These are phyloP conservation scores for Tricholoma hemisulphureum DNA, from an alignment of 768 basidiomycete genomes.

Conservation along the genomic window DNA sequence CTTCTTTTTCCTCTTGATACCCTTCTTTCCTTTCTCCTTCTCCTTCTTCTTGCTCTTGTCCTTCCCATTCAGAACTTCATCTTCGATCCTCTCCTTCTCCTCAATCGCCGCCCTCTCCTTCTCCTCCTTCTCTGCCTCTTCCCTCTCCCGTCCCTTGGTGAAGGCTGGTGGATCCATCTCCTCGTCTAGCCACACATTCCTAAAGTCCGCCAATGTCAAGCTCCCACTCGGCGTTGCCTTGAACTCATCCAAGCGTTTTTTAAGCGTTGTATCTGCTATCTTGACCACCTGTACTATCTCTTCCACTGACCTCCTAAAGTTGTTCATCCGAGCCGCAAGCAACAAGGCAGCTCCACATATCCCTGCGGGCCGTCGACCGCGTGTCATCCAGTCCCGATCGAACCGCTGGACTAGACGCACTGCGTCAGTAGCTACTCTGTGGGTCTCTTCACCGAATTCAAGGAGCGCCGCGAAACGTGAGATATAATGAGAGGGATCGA, in stretches of 20 bases:
- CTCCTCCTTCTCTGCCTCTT: constrained; percentile 52
- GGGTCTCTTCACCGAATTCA: constrained; percentile 94
- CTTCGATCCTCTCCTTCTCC: constrained; percentile 22
- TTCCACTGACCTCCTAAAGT: constrained; percentile 87
- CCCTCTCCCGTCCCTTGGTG: constrained; percentile 70
- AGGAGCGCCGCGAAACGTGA: constrained; percentile 92
- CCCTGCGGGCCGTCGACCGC: constrained; percentile 91
- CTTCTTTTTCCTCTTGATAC: constrained; percentile 35
- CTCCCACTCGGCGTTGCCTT: constrained; percentile 83
- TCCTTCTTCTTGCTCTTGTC: constrained; percentile 27
- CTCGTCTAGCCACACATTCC: constrained; percentile 87
- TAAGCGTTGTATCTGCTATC: constrained; percentile 93
- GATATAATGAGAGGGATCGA: constrained; percentile 97
- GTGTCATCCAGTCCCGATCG: constrained; percentile 96
- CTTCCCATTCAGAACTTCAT: constrained; percentile 25
- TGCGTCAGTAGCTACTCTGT: constrained; percentile 89
- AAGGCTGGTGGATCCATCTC: constrained; percentile 92
- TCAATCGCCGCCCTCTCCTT: constrained; percentile 32
- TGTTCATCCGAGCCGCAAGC: constrained; percentile 97
- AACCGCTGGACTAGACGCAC: constrained; percentile 91
- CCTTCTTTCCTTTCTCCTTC: constrained; percentile 33
- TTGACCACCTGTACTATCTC: constrained; percentile 99
- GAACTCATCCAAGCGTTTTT: constrained; percentile 94
- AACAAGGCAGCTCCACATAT: constrained; percentile 96
- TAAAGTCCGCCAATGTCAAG: constrained; percentile 85